Percentiles rank a stretch among this genome's conserved stretches.
phyloP scores from a whole-genome alignment of 2,329 filamentous ascomycete species.

The Fonsecaea nubica region DNA sequence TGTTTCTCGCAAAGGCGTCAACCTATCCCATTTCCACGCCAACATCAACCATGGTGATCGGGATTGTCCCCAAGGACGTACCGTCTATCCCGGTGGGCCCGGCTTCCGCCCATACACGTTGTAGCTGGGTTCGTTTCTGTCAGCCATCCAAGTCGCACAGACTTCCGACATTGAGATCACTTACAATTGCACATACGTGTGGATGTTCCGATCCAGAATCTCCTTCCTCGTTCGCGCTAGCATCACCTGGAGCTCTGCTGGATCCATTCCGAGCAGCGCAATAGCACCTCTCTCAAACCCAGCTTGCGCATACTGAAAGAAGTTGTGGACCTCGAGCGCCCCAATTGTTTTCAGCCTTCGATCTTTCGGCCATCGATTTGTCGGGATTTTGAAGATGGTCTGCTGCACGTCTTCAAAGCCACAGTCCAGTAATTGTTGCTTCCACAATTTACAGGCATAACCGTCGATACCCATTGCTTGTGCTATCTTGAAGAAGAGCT shows the following conservation, averaged over 20 bases:
- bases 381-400: conserved; percentile 41
- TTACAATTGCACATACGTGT: conserved; percentile 30
- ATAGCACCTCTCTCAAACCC: conserved; percentile 39
- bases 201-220: conserved; percentile 21
- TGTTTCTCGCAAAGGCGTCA: not conserved
- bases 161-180: not conserved
- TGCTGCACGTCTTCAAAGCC: conserved; percentile 41
- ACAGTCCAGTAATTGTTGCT: conserved; percentile 31
- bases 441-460: conserved; percentile 35
- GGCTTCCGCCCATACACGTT: conserved; percentile 20
- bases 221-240: conserved; percentile 34
- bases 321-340: conserved; percentile 42
- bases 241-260: conserved; percentile 29
- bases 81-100: not conserved
- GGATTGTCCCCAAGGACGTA: not conserved
- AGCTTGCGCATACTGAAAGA: conserved; percentile 31
- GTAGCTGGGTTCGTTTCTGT: conserved; percentile 5
- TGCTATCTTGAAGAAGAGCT: conserved; percentile 32
- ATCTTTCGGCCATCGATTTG: conserved; percentile 44
- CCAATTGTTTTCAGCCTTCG: conserved; percentile 48
- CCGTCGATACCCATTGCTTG: conserved; percentile 25
- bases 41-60: not conserved
- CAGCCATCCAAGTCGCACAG: not conserved
- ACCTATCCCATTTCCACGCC: not conserved
- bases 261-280: conserved; percentile 36